Base-by-base conservation (phyloP, 345 rosid genomes). In the Nasturtium officinale region DNA sequence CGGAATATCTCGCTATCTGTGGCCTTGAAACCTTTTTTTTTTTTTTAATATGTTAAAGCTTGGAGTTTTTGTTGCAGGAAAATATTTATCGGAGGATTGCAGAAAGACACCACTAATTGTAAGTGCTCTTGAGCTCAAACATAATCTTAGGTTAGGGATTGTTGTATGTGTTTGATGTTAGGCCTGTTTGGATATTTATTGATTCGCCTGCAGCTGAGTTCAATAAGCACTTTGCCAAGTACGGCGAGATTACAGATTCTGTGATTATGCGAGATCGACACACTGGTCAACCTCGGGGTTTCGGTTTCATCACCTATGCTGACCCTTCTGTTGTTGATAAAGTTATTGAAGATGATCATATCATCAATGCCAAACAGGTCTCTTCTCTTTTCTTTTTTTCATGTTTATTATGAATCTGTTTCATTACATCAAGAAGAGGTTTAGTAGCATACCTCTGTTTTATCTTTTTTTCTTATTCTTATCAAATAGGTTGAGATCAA, bases 231-330 rank as follows among this genome's bases (percentile, higher is more conserved):
- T 89, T 91, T 72, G 91, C 87, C 3, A 78, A 82, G 70, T 94
- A 89, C 61, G 99, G 99, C 26, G 96, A 89, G 83, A 91, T 89
- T 23, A 85, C 83, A 5, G 96, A 91, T 67, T 88, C 92, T 0
- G 99, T 95, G 61, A 95, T 95, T 54, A 95, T 95, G 96, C 85
- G 88, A 71, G 99, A 95, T 76, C 85, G 96, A 9, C 75, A 84
- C 71, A 84, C 92, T 0, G 96, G 96, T 25, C 92, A 85, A 59
- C 97, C 97, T 16, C 81, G 99, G 9, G 97, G 97, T 26, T 91
- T 95, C 59, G 97, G 99, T 26, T 95, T 95, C 77, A 85, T 95
- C 15, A 95, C 96, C 5, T 91, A 79, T 73, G 91, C 96, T 12
- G 97, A 95, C 76, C 82, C 99, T 46, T 75, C 85, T 28, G 96